A percentile compares a stretch with the other conserved stretches of the same genome.
phyloP scores from a whole-genome alignment of 1,139 yeast species.

The Magnusiomyces clavatus region DNA sequence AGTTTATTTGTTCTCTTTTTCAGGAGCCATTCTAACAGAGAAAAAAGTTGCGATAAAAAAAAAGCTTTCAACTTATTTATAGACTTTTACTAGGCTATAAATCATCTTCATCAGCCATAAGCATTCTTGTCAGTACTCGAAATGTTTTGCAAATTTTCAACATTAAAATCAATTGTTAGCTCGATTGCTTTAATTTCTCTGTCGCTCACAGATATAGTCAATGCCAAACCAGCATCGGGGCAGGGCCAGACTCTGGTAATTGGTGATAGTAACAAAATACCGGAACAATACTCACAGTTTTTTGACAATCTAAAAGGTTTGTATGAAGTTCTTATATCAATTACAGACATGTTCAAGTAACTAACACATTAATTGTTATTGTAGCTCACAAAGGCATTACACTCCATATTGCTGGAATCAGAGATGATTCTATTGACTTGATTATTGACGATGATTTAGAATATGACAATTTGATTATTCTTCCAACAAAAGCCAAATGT shows the following conservation, averaged over 20 bases:
- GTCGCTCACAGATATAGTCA: slow-evolving; percentile 9
- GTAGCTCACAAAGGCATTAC: slow-evolving; percentile 26
- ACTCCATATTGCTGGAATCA: slow-evolving; percentile 25
- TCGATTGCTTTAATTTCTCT: slow-evolving; percentile 6
- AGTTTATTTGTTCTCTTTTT: no score
- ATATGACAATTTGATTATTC: slow-evolving; percentile 48
- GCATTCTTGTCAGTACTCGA: neutral
- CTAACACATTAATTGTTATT: no score
- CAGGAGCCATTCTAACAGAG: no score
- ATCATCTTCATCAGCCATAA: neutral
- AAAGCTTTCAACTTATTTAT: no score
- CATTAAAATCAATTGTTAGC: slow-evolving; percentile 1
- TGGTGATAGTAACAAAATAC: slow-evolving; percentile 20
- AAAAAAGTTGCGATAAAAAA: no score
- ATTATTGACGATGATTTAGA: slow-evolving; percentile 37
- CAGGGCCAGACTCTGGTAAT: slow-evolving; percentile 21
- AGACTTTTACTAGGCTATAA: slow-evolving; percentile 2
- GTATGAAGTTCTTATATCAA: neutral
- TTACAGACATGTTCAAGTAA: no score
- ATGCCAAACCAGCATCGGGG: slow-evolving; percentile 20
- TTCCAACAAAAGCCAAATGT: slow-evolving; percentile 39
- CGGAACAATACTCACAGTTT: slow-evolving; percentile 26
- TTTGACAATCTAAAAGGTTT: slow-evolving; percentile 13
- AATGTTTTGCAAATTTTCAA: neutral
- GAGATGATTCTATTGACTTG: slow-evolving; percentile 32